phyloP scores from a whole-genome alignment of 495 filamentous ascomycete genomes.

The Filosporella fistucella region DNA sequence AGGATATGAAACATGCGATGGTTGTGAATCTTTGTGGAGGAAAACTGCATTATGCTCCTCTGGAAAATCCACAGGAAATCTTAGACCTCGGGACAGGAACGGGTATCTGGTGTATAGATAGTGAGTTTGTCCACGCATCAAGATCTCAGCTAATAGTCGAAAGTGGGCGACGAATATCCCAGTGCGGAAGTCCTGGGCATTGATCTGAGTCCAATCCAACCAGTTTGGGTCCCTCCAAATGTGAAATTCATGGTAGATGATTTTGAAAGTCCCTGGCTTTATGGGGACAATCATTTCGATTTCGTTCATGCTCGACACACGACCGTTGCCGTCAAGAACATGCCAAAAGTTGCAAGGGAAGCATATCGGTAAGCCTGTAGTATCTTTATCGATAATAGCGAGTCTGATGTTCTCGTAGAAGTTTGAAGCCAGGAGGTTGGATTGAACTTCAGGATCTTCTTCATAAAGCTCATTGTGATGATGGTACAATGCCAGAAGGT shows the following conservation, averaged over 20 bases:
- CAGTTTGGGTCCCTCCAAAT: constrained; percentile 46
- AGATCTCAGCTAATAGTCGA: not conserved
- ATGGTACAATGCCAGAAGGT: constrained; percentile 11
- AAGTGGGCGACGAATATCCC: constrained; percentile 23
- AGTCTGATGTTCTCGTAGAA: no score
- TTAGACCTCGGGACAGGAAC: constrained; percentile 64
- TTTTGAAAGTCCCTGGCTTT: constrained; percentile 52
- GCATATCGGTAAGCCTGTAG: not conserved
- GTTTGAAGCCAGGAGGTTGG: constrained; percentile 51
- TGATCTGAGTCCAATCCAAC: constrained; percentile 46
- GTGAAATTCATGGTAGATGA: constrained; percentile 62
- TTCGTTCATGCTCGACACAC: constrained; percentile 59
- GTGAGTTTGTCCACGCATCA: constrained; percentile 6
- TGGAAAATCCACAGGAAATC: constrained; percentile 44
- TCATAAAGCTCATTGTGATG: constrained; percentile 6
- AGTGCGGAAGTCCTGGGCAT: constrained; percentile 32
- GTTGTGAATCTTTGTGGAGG: constrained; percentile 43
- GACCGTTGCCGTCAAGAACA: constrained; percentile 53
- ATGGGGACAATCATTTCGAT: constrained; percentile 37
- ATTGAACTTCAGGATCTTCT: constrained; percentile 57
- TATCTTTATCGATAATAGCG: no score
- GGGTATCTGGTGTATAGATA: constrained; percentile 60
- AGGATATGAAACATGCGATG: constrained; percentile 66
- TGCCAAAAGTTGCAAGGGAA: constrained; percentile 46
- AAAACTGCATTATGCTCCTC: constrained; percentile 48